Base-by-base conservation (phyloP, 805 yeast species). In the Saccharomycopsis sp. region DNA sequence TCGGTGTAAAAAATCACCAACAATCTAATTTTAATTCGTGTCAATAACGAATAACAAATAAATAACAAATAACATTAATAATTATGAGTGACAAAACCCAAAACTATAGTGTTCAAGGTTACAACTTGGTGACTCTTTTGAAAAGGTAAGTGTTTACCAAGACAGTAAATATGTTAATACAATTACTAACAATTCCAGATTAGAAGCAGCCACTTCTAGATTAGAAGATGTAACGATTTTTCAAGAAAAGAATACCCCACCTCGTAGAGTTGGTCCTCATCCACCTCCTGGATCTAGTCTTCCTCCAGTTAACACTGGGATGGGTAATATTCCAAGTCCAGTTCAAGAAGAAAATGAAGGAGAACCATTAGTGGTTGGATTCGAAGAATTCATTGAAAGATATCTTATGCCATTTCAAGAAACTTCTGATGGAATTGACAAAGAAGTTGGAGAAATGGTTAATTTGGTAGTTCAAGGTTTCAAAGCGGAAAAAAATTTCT, bases 181-280 rank as follows among this genome's bases (percentile, higher is more conserved):
- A 23, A 8, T 23, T 23, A 8, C 6, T 23, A 23, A 23, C 10
- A 8, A 8, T 23, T 23, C 26, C 53, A 71, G 94, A 50, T 72
- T 87, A 52, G 96, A 87, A 59, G 89, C 94, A 13, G 96, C 96
- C 27, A 85, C 96, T 8, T 79, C 95, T 4, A 76, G 96, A 36
- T 73, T 87, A 51, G 96, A 87, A 55, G 96, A 87, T 58, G 76
- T 87, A 34, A 84, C 94, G 23, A 70, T 81, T 39, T 78, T 70
- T 57, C 94, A 85, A 55, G 84, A 79, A 51, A 75, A 73, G 29
- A 28, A n/a, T 20, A 12, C 29, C 17, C 30, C n/a, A 31, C 9
- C 35, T 13, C 30, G 12, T 6, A 23, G 26, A 23, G 26, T 8
- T 8, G 26, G 26, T n/a, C 30, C 29, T 14, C 36, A 9, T 15